Evolutionary conservation across 306 rosid species (phyloP), one percentile per base, ranked within the genome.

Genomic region (Adenanthera pavonina): DNA sequence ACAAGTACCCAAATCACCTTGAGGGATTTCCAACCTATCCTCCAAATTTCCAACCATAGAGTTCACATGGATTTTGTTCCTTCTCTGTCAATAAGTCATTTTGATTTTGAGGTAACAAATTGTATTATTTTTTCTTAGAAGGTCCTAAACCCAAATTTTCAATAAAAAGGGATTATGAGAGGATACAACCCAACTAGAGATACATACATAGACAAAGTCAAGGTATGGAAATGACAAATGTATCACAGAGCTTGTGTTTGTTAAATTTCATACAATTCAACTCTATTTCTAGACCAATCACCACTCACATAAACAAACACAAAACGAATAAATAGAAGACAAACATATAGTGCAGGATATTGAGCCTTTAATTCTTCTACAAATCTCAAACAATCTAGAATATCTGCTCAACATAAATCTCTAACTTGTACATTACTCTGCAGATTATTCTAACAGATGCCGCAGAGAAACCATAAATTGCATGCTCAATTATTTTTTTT

Each of bases 141-240:
- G 30, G 30, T 25, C 30, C 30, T 25, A 25, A 25, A 25, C 30
- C 30, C 30, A 25, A 25, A 25, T 25, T 25, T 25, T 25, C 30
- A 84, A 60, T 52, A 43, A 53, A 34, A 74, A 41, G 25, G 52
- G 60, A 38, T 20, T 51, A 14, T 61, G 15, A 51, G 57, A 69
- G 25, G 25, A 68, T 80, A 60, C 19, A 15, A 66, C 43, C 14
- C 35, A 17, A 40, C 51, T 1, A n/a, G 71, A 66, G 47, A 66
- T 17, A 10, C 49, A 7, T 65, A 36, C 5, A 67, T 3, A 68
- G 34, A 8, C 34, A 44, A 4, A 44, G 38, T 43, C 53, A 69
- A 67, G 34, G 17, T 15, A 41, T 41, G 5, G 54, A 4, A 41
- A 7, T 67, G 7, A 9, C 5, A 41, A 69, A 69, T 14, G 14